These are phyloP conservation scores for Hymenoscyphus fructigenus DNA, from an alignment of 2,329 filamentous ascomycete species.

Conservation along the genomic window DNA sequence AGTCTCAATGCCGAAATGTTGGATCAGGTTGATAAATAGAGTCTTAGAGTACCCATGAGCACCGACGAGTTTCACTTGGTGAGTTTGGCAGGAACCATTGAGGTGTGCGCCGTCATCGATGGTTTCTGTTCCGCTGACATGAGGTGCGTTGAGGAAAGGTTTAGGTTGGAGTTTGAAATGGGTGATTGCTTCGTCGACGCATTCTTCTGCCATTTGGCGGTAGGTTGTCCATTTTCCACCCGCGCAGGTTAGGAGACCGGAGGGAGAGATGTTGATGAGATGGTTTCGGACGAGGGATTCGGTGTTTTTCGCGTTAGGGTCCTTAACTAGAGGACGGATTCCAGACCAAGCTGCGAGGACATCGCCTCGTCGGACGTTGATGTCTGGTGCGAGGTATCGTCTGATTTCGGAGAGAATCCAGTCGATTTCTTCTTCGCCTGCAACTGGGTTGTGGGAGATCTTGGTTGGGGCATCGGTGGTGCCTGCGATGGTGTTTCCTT, in stretches of 20 bases:
- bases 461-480: constrained; percentile 78
- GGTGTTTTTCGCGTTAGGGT: constrained; percentile 81
- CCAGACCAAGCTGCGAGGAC: constrained; percentile 90
- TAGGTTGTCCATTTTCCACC: constrained; percentile 94
- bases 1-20: constrained; percentile 89
- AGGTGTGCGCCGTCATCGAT: constrained; percentile 69
- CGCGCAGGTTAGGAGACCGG: constrained; percentile 79
- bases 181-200: constrained; percentile 75
- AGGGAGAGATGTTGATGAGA: constrained; percentile 74
- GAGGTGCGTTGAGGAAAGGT: constrained; percentile 58
- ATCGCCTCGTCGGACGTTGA: constrained; percentile 80
- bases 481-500: constrained; percentile 87
- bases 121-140: constrained; percentile 67
- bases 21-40: constrained; percentile 91
- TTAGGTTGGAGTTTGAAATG: constrained; percentile 63
- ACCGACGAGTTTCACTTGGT: constrained; percentile 76
- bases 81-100: constrained; percentile 78
- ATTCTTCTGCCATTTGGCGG: constrained; percentile 89
- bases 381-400: constrained; percentile 78
- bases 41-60: constrained; percentile 87
- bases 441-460: constrained; percentile 71
- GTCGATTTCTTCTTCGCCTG: constrained; percentile 79
- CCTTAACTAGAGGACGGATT: constrained; percentile 81
- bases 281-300: constrained; percentile 87
- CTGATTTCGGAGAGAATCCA: constrained; percentile 86